phyloP scores from a whole-genome alignment of 768 basidiomycete species.

The Boletellus sp. region DNA sequence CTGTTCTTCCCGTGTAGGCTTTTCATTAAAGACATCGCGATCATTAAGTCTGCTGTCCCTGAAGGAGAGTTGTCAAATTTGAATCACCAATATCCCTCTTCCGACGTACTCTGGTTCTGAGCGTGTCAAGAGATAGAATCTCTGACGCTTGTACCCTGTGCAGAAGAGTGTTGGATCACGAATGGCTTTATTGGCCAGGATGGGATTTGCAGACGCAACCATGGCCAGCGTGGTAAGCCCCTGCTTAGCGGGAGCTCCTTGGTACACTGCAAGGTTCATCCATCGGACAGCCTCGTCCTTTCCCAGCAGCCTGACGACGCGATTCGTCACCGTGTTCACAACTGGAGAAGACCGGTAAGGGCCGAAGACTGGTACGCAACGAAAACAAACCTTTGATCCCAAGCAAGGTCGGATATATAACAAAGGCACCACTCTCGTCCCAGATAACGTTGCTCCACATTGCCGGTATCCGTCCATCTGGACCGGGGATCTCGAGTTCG shows the following conservation, averaged over 20 bases:
- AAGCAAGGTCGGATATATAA: slow-evolving; percentile 88
- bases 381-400: slow-evolving; percentile 82
- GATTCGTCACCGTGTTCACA: slow-evolving; percentile 92
- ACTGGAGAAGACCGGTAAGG: slow-evolving; percentile 44
- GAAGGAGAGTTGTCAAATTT: neutral
- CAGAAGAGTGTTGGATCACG: slow-evolving; percentile 92
- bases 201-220: slow-evolving; percentile 93
- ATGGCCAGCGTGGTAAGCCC: slow-evolving; percentile 84
- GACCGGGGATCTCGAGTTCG: slow-evolving; percentile 81
- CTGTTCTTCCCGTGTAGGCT: slow-evolving; percentile 94
- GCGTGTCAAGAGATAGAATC: slow-evolving; percentile 95
- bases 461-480: slow-evolving; percentile 67
- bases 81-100: neutral
- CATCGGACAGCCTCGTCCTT: slow-evolving; percentile 93
- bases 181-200: slow-evolving; percentile 78
- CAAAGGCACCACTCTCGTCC: slow-evolving; percentile 96
- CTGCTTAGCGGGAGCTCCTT: slow-evolving; percentile 90
- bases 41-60: slow-evolving; percentile 86
- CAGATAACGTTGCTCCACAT: slow-evolving; percentile 89
- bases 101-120: slow-evolving; percentile 81
- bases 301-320: slow-evolving; percentile 81
- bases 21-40: slow-evolving; percentile 97
- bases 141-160: slow-evolving; percentile 86
- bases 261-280: slow-evolving; percentile 85
- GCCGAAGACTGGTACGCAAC: neutral